Percentiles rank a stretch among this genome's conserved stretches.
Conservation (phyloP, 2,329 filamentous ascomycete genomes). For the Microdochium nivale region DNA sequence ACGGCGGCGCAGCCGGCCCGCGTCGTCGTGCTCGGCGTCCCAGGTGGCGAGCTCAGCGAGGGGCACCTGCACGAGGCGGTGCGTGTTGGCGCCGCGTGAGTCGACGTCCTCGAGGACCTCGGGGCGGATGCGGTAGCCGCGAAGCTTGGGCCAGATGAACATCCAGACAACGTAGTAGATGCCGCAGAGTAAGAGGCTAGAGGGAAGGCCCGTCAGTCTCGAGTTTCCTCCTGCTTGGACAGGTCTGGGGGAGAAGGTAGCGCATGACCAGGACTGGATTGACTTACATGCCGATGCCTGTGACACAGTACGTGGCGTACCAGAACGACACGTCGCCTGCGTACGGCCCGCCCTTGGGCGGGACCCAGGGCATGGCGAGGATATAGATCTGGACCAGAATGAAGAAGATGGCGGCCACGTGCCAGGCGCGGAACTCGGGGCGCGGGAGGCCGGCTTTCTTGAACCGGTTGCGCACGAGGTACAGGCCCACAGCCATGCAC, state of each 20-base stretch:
- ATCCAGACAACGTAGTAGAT: conserved; percentile 54
- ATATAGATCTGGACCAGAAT: conserved; percentile 52
- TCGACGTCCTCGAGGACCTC: conserved; percentile 41
- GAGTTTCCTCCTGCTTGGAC: background rate
- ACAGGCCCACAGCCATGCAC: conserved; percentile 46
- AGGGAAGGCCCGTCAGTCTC: background rate
- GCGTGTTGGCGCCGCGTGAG: conserved; percentile 25
- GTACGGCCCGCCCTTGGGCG: conserved; percentile 48
- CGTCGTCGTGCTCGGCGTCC: conserved; percentile 50
- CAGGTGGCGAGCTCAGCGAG: conserved; percentile 40
- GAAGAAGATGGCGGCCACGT: conserved; percentile 48
- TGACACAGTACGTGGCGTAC: conserved; percentile 61
- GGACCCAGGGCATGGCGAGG: conserved; percentile 64
- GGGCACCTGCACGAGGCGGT: conserved; percentile 45
- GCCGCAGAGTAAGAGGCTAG: conserved; percentile 40
- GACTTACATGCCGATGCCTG: conserved; percentile 57
- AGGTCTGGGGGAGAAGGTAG: background rate
- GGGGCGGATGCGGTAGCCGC: conserved; percentile 46
- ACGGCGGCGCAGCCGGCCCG: conserved; percentile 18
- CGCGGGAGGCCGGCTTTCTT: conserved; percentile 36
- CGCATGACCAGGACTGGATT: background rate
- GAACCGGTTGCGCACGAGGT: conserved; percentile 46
- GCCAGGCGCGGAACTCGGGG: conserved; percentile 51
- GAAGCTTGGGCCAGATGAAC: conserved; percentile 40
- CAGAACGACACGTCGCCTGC: conserved; percentile 64